These are phyloP conservation scores for Pyrenophora graminea DNA, from an alignment of 2,329 filamentous ascomycete species.

Conservation along the genomic window DNA sequence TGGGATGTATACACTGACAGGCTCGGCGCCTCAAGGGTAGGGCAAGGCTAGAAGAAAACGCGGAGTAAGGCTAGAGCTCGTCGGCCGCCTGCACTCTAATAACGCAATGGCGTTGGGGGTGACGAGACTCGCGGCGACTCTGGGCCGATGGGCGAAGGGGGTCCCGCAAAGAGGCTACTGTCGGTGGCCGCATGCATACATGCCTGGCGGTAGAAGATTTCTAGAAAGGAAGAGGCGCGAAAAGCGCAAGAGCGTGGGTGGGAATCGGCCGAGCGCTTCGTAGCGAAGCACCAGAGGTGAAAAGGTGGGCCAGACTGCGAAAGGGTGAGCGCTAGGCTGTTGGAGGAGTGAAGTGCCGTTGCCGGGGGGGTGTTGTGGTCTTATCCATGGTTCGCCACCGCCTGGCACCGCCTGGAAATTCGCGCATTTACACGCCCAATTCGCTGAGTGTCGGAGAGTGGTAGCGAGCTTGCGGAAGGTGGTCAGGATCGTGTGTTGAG, in stretches of 20 bases:
- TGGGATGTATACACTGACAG: slow-evolving; percentile 6
- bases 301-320: slow-evolving; percentile 11
- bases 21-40: slow-evolving; percentile 19
- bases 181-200: slow-evolving; percentile 3
- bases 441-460: slow-evolving; percentile 11
- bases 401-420: slow-evolving; percentile 14
- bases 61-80: slow-evolving; percentile 27
- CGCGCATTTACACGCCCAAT: slow-evolving; percentile 13
- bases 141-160: slow-evolving; percentile 11
- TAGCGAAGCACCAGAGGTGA: slow-evolving; percentile 1
- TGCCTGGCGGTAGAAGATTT: slow-evolving; percentile 21
- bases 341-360: slow-evolving; percentile 13
- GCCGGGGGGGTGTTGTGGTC: not conserved
- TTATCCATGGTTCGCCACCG: slow-evolving; percentile 17
- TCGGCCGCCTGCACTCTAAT: slow-evolving; percentile 11
- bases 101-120: slow-evolving; percentile 13
- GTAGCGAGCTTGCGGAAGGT: slow-evolving; percentile 5
- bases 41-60: slow-evolving; percentile 32
- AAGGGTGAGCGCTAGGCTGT: slow-evolving; percentile 10
- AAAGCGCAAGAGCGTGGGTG: slow-evolving; percentile 16
- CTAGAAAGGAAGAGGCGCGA: slow-evolving; percentile 24
- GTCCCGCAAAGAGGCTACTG: slow-evolving; percentile 2
- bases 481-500: slow-evolving; percentile 3
- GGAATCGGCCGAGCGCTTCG: slow-evolving; percentile 16
- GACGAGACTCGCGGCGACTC: slow-evolving; percentile 14